These are phyloP conservation scores for Ceratocystis cacaofunesta DNA, from an alignment of 2,329 filamentous ascomycete species.

Conservation along the genomic window DNA sequence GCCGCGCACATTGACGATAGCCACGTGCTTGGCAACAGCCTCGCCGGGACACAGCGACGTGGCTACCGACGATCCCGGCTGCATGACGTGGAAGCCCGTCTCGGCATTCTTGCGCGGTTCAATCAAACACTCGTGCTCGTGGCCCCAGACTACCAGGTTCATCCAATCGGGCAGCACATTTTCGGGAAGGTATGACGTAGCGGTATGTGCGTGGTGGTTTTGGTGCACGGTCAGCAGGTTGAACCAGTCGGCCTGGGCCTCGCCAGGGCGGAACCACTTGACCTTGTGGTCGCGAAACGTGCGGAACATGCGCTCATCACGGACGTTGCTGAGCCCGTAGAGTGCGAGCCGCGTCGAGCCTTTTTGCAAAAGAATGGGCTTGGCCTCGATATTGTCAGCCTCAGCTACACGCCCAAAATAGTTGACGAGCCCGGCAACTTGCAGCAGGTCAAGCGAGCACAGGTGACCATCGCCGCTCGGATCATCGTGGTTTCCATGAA, in stretches of 20 bases:
- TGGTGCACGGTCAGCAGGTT: constrained; percentile 92
- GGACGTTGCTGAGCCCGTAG: constrained; percentile 89
- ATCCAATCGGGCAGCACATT: constrained; percentile 84
- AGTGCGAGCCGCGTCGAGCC: constrained; percentile 82
- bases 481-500: constrained; percentile 96
- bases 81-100: constrained; percentile 88
- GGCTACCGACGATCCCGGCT: constrained; percentile 89
- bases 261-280: constrained; percentile 58
- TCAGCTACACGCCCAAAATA: constrained; percentile 90
- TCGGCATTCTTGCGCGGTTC: constrained; percentile 71
- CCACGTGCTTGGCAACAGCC: constrained; percentile 78
- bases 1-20: constrained; percentile 70
- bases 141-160: constrained; percentile 87
- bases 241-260: constrained; percentile 60
- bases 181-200: constrained; percentile 88
- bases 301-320: constrained; percentile 85
- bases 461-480: constrained; percentile 90
- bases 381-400: constrained; percentile 83
- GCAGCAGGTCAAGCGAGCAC: constrained; percentile 78
- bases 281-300: constrained; percentile 89
- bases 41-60: constrained; percentile 85
- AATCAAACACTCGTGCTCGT: constrained; percentile 92
- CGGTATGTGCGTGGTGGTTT: constrained; percentile 83
- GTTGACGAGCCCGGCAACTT: constrained; percentile 82
- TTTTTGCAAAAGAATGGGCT: constrained; percentile 85